Base-by-base conservation (phyloP, 768 basidiomycete species). In the Mycena capillaripes region DNA sequence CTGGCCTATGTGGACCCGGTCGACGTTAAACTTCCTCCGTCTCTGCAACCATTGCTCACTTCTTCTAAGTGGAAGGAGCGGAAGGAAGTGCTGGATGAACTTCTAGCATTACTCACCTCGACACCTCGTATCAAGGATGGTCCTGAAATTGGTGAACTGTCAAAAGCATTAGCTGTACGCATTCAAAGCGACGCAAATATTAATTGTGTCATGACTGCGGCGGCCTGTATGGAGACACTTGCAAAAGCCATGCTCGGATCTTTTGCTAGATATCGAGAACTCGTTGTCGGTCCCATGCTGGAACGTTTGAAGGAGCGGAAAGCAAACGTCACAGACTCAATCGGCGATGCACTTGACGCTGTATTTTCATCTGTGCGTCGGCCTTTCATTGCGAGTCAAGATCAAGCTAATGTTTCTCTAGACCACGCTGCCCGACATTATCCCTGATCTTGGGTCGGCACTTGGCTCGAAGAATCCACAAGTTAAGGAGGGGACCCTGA, bases 1-100 rank as follows among this genome's bases (percentile, higher is more conserved):
- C 90, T 91, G 61, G 88, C 89, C 63, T 88, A 96, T 73, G 91
- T 93, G 4, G 95, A 97, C 77, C 91, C 93, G 17, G 91, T 95
- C 46, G 89, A 97, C 78, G 91, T 98, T 66, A 92, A 93, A 74
- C 86, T 98, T 50, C 94, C 98, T 0, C 80, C 89, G 3, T 91
- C 92, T 66, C 86, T 98, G 71, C 90, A 94, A 69, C 85, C 91
- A 3, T 85, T 88, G 60, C 86, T 99, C 59, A 89, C 91, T 27
- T 99, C 98, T 5, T 91, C 95, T 0, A 98, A 99, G 82, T 99
- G 98, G 98, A 99, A 99, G 79, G 98, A 99, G 75, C 90, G 96
- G 46, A 97, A 98, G 78, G 95, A 97, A 76, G 94, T 90, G 3
- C 85, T 99, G 36, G 97, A 98, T 74, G 95, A 95, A 30, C 86